Evolutionary conservation across 2,329 filamentous ascomycete genomes (phyloP), one percentile per base, ranked within the genome.

Genomic region (Ophiostoma fasciatum): DNA sequence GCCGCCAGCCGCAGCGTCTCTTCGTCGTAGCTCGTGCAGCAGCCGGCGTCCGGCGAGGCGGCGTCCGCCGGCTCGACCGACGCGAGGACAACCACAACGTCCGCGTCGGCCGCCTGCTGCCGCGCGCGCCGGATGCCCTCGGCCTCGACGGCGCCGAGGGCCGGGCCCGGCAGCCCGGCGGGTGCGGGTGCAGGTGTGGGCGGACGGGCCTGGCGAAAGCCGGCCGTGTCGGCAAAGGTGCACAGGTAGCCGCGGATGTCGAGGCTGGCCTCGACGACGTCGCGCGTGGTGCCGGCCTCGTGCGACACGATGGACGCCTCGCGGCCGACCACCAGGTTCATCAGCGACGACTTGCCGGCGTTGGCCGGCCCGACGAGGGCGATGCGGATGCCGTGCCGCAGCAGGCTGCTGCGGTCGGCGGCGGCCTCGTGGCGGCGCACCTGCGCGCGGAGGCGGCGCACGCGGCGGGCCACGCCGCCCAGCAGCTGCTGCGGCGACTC

Each of bases 261-360:
- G 19, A 98, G 67, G 20, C 80, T 80, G 1, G 90, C 82, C 59
- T 98, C 90, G 10, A 98, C 78, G 35, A 98, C 78, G 59, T 98
- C 90, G 41, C 90, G 64, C 7, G 90, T 98, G 1, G 90, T 98
- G 0, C 90, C 90, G 27, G 85, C 85, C 59, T 96, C 87, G 1
- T 75, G 69, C 30, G 85, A 94, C 7, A 98, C 90, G 48, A 98
- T 98, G 4, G 87, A 92, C 3, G 90, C 90, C 53, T 96, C 88
- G 35, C 87, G 68, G 0, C 90, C 88, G 4, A 94, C 83, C 34
- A 98, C 71, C 17, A 77, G 64, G 52, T 98, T 98, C 57, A 98
- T 73, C 41, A 98, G 58, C 12, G 85, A 94, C 54, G 87, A 94
- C 56, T 98, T 98, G 12, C 90, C 90, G 0, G 78, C 85, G 50